Percentiles rank a stretch among this genome's conserved stretches.
Conservation (phyloP, 2,329 filamentous ascomycete species). For the Neonectria magnoliae region DNA sequence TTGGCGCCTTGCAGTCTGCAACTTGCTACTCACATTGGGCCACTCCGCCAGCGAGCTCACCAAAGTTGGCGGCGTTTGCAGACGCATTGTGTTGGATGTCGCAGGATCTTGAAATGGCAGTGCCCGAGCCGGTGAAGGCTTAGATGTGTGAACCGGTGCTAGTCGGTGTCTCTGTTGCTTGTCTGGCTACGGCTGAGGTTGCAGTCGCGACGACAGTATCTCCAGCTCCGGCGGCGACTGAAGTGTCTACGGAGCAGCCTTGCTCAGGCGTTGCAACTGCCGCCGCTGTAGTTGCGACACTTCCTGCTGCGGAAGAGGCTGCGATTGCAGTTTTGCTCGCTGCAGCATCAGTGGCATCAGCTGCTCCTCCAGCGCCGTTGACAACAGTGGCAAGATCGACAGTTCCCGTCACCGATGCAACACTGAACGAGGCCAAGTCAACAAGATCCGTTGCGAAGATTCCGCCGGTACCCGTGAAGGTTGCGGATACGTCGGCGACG, state of each 20-base stretch:
- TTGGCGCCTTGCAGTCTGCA: conserved; percentile 18
- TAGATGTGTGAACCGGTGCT: conserved; percentile 52
- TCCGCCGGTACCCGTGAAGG: conserved; percentile 46
- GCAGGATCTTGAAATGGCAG: conserved; percentile 59
- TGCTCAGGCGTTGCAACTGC: background rate
- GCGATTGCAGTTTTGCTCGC: background rate
- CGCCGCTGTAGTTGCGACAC: background rate
- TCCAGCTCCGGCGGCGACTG: background rate
- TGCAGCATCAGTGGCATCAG: background rate
- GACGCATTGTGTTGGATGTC: conserved; percentile 62
- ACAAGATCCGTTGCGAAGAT: conserved; percentile 36
- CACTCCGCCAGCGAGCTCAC: conserved; percentile 41
- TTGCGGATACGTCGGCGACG: conserved; percentile 50
- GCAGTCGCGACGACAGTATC: conserved; percentile 8
- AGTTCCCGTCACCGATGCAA: conserved; percentile 26
- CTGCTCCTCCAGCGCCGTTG: conserved; percentile 12
- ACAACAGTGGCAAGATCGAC: conserved; percentile 27
- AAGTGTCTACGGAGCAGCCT: background rate
- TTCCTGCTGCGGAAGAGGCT: background rate
- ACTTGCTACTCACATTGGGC: conserved; percentile 23
- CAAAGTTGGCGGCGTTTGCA: conserved; percentile 59
- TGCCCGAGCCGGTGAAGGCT: conserved; percentile 56
- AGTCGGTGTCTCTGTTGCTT: conserved; percentile 13
- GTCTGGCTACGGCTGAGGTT: conserved; percentile 4
- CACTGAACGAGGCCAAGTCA: conserved; percentile 24